phyloP scores from a whole-genome alignment of 768 basidiomycete species.

The Hericium rajendrae region DNA sequence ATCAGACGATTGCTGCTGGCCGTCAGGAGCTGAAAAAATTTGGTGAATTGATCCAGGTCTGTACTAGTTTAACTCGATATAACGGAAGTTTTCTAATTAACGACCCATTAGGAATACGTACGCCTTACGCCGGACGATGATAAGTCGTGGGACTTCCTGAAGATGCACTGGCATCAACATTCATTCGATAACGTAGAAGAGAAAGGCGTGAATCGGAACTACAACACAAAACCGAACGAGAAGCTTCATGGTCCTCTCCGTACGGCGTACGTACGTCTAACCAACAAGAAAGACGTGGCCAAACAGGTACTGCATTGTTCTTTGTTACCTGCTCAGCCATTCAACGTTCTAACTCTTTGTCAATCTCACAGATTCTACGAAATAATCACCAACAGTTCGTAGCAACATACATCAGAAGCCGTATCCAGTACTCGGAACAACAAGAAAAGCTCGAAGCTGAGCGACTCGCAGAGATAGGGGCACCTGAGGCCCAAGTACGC shows the following conservation, averaged over 20 bases:
- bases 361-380: slow-evolving; percentile 1
- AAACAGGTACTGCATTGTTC: background rate
- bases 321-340: background rate
- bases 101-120: background rate
- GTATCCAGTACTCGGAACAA: background rate
- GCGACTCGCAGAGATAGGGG: too few species aligned
- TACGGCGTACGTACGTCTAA: background rate
- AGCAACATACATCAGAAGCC: too few species aligned
- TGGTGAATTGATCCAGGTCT: background rate
- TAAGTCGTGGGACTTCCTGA: background rate
- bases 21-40: slow-evolving; percentile 8
- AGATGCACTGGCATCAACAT: background rate
- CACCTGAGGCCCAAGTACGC: background rate
- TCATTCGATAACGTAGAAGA: background rate
- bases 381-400: background rate
- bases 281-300: background rate
- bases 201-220: background rate
- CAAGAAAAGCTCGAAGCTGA: background rate
- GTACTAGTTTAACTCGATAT: background rate
- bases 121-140: background rate
- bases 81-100: background rate
- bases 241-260: slow-evolving; percentile 3
- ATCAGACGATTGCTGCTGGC: slow-evolving; percentile 17
- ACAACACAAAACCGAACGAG: slow-evolving; percentile 2
- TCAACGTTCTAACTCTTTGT: background rate